Evolutionary conservation across 495 filamentous ascomycete species (phyloP).

Genomic region (Apiosordaria backusii): DNA sequence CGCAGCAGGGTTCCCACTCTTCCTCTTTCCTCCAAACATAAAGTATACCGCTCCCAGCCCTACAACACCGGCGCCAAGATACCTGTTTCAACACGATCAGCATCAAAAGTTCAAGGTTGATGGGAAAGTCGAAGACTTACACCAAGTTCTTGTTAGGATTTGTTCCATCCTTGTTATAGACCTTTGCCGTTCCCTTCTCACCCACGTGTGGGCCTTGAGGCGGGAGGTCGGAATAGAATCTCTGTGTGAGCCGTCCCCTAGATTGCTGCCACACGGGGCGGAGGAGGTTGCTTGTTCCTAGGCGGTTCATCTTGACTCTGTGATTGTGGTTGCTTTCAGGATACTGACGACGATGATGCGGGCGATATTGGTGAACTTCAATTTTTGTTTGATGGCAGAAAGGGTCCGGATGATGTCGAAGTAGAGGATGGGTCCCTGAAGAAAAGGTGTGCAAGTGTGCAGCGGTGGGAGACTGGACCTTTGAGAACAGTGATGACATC

Average conservation of each 20-base stretch:
- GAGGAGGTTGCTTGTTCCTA: background rate
- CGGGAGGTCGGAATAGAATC: background rate
- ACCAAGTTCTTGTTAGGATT: constrained; percentile 28
- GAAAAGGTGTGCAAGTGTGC: background rate
- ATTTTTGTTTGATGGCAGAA: too few species aligned
- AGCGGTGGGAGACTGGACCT: background rate
- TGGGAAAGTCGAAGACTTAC: constrained; percentile 10
- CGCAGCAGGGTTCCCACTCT: background rate
- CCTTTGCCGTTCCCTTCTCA: constrained; percentile 17
- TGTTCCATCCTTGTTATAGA: constrained; percentile 26
- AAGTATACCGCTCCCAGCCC: constrained; percentile 17
- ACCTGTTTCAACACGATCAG: constrained; percentile 3
- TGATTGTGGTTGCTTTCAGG: background rate
- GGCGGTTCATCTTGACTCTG: background rate
- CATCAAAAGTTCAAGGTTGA: background rate
- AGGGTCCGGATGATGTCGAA: background rate
- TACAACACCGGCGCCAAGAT: constrained; percentile 16
- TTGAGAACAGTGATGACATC: background rate
- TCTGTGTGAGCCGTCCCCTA: background rate
- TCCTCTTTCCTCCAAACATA: constrained; percentile 10
- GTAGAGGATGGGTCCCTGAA: background rate
- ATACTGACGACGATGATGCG: too few species aligned
- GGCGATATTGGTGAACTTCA: too few species aligned
- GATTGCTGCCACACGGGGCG: background rate
- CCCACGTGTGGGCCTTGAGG: constrained; percentile 8